A percentile compares a stretch with the other conserved stretches of the same genome.
phyloP scores from a whole-genome alignment of 129 eudicot genomes.

The Rutidosis leptorrhynchoides region DNA sequence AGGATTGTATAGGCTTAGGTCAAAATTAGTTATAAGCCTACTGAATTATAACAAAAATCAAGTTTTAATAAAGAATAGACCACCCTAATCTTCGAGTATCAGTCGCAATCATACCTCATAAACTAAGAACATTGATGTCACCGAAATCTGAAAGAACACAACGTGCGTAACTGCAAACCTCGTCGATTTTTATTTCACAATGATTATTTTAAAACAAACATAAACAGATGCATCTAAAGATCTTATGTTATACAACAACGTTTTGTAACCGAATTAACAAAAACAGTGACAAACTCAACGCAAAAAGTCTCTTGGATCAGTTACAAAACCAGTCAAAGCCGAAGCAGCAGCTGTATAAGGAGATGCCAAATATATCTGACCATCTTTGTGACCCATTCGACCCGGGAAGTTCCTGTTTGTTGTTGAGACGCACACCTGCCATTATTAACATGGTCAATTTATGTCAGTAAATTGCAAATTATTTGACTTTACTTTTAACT shows the following conservation, averaged over 20 bases:
- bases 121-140: constrained; percentile 1
- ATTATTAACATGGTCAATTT: constrained; percentile 2
- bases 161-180: neutral
- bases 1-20: no score
- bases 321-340: constrained; percentile 89
- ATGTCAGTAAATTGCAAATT: neutral
- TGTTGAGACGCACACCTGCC: constrained; percentile 98
- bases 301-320: constrained; percentile 92
- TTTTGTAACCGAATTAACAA: neutral
- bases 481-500: neutral
- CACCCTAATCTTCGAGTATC: neutral
- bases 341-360: constrained; percentile 99
- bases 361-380: constrained; percentile 89
- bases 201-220: constrained; percentile 19
- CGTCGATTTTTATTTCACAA: constrained; percentile 7
- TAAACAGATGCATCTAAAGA: neutral
- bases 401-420: constrained; percentile 98
- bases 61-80: neutral
- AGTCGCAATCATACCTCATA: neutral
- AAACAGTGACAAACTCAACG: constrained; percentile 28
- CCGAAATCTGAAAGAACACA: constrained; percentile 7
- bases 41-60: no score
- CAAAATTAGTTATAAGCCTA: no score
- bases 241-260: constrained; percentile 25
- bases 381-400: constrained; percentile 97